A percentile compares a stretch with the other conserved stretches of the same genome.
Conservation (phyloP, 1,139 yeast species). For the Suhomyces yuchorum region DNA sequence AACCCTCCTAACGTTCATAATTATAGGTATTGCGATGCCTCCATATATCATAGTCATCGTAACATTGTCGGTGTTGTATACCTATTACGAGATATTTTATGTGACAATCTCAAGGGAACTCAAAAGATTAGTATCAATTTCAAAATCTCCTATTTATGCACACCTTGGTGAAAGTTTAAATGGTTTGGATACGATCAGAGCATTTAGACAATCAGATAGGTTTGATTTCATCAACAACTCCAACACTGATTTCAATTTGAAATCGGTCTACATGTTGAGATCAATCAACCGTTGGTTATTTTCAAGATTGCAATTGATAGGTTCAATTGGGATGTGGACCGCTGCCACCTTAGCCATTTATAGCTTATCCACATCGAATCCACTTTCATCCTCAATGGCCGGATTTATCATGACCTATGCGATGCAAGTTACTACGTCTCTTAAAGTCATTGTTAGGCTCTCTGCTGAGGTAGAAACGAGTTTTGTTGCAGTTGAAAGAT, state of each 20-base stretch:
- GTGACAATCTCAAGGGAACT: conserved; percentile 57
- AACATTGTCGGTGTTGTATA: conserved; percentile 44
- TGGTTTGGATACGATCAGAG: conserved; percentile 63
- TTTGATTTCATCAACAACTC: conserved; percentile 57
- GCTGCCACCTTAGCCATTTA: conserved; percentile 58
- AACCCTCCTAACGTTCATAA: conserved; percentile 50
- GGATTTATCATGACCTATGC: conserved; percentile 78
- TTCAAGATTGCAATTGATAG: conserved; percentile 67
- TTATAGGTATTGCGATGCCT: conserved; percentile 57
- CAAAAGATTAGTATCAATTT: conserved; percentile 40
- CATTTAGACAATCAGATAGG: conserved; percentile 54
- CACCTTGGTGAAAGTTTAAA: conserved; percentile 62
- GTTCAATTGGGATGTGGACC: conserved; percentile 61
- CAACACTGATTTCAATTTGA: conserved; percentile 64
- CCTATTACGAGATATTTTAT: conserved; percentile 55
- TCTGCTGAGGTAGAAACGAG: conserved; percentile 76
- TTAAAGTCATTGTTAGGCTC: conserved; percentile 63
- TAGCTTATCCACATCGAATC: conserved; percentile 23
- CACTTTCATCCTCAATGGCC: conserved; percentile 65
- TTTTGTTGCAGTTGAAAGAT: conserved; percentile 75
- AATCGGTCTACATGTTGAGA: conserved; percentile 56
- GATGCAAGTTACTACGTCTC: conserved; percentile 59
- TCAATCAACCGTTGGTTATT: conserved; percentile 73
- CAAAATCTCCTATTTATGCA: conserved; percentile 61
- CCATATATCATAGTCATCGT: conserved; percentile 46